Evolutionary conservation across 2,329 filamentous ascomycete genomes (phyloP), one percentile per base, ranked within the genome.

Genomic region (Nigrospora sphaerica): DNA sequence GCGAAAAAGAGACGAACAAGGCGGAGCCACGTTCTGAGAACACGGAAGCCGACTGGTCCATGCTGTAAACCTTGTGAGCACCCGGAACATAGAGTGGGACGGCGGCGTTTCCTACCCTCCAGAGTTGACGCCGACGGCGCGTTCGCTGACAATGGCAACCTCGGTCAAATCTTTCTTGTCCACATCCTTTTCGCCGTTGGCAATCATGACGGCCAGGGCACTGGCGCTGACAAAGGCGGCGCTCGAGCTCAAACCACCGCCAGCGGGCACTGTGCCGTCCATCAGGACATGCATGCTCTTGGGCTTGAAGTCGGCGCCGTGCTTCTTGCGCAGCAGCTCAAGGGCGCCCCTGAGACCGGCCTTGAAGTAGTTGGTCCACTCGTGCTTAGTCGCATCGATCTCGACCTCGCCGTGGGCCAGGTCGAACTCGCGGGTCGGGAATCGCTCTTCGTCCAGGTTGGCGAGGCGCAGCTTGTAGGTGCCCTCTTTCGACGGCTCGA

Each of bases 341-440:
- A 95, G 69, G 1, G 92, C 92, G 31, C 91, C 93, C 33, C 81
- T 75, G 42, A 97, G 73, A 0, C 93, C 93, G 45, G 89, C 88
- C 71, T 93, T 95, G 80, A 98, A 97, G 75, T 98, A 98, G 65
- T 97, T 98, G 48, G 89, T 87, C 93, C 93, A 98, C 69, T 96
- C 90, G 54, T 95, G 86, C 55, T 85, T 79, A 16, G 81, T 83
- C 9, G 88, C 79, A 65, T 97, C 90, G 57, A 98, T 95, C 18
- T 85, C 78, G n/a, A 92, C 76, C 12, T 75, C 72, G 51, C 76
- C 72, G 31, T 68, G 61, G 2, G 86, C 79, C 10, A 96, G 76
- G 39, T 81, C 75, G 62, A 96, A 95, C 56, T 87, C 81, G 54
- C 80, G 80, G 1, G 82, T 67, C 2, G 86, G 78, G 62, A 95